Base-by-base conservation (phyloP, 148 eudicot genomes). In the Spergularia bocconei region DNA sequence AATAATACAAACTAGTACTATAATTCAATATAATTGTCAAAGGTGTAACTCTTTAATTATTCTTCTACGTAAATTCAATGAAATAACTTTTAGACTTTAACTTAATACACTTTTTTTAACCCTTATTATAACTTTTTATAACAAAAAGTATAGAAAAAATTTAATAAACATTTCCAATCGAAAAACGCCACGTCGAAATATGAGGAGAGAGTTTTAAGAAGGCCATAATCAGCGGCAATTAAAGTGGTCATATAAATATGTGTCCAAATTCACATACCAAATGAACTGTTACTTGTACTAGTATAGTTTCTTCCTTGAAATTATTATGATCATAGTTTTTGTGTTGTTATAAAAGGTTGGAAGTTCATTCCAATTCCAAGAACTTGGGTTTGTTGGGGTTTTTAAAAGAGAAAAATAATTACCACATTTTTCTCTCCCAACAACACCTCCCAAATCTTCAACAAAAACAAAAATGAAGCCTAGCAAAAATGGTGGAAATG, bases 311-410 rank as follows among this genome's bases (percentile, higher is more conserved):
- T 64, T 71, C 53, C 38, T 57, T 55, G 64, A 21, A 54, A 59
- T 20, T 62, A 53, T 69, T 71, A 57, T 63, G 64, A 47, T 71
- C 79, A 79, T 79, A 66, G 69, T 11, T 63, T 69, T 75, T 70
- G 75, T 75, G 82, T 64, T 75, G 78, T 58, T 79, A 79, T 63
- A 79, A 79, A 39, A 64, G 78, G 64, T 79, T 75, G 82, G 79
- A 58, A 79, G 29, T 66, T 79, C 82, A 79, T 69, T 54, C n/a
- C 60, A 39, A 39, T 75, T 78, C 59, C 55, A 78, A 78, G 47
- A 39, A 16, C 63, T 38, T 25, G 1, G 9, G 62, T 39, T 61
- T 74, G 71, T 69, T 17, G 36, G 33, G 68, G 68, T 64, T 50
- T 39, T 67, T 20, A 4, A 17, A 14, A 62, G 6, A 23, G 36